These are phyloP conservation scores for Monosporozyma solicola DNA, from an alignment of 805 yeast genomes.

Conservation along the genomic window DNA sequence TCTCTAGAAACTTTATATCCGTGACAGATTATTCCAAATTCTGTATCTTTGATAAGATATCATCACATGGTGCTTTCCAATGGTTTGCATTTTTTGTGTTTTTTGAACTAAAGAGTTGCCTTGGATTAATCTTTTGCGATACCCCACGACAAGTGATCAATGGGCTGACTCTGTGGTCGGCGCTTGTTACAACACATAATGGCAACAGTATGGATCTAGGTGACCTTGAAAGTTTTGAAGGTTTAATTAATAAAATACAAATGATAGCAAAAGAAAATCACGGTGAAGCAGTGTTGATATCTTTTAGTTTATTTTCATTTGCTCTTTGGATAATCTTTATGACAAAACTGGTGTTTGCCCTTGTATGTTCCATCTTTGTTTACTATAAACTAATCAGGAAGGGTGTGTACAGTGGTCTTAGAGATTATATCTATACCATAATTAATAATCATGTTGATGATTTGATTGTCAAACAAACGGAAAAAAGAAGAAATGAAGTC, in stretches of 20 bases:
- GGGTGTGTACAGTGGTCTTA: conserved; percentile 38
- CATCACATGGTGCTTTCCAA: conserved; percentile 52
- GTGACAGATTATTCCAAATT: conserved; percentile 52
- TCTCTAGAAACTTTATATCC: conserved; percentile 51
- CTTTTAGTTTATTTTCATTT: conserved; percentile 69
- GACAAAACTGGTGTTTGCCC: conserved; percentile 41
- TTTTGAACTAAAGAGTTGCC: conserved; percentile 52
- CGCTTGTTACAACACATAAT: conserved; percentile 29
- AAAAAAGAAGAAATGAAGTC: background rate
- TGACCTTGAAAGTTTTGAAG: conserved; percentile 21
- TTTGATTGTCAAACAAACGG: conserved; percentile 22
- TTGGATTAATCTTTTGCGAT: conserved; percentile 62
- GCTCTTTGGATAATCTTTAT: conserved; percentile 64
- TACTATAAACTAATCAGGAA: conserved; percentile 36
- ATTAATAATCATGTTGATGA: conserved; percentile 49
- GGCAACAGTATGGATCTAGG: conserved; percentile 23
- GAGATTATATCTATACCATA: conserved; percentile 51
- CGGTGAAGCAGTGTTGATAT: conserved; percentile 56
- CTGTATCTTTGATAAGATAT: conserved; percentile 62
- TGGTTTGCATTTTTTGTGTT: conserved; percentile 59
- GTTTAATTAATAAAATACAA: conserved; percentile 39
- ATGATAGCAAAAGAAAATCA: conserved; percentile 50
- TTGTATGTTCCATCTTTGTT: conserved; percentile 46
- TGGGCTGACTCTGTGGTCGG: conserved; percentile 56
- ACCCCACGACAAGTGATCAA: conserved; percentile 81